Conservation (phyloP, 2,329 filamentous ascomycete genomes). For the Colletotrichum lupini region DNA sequence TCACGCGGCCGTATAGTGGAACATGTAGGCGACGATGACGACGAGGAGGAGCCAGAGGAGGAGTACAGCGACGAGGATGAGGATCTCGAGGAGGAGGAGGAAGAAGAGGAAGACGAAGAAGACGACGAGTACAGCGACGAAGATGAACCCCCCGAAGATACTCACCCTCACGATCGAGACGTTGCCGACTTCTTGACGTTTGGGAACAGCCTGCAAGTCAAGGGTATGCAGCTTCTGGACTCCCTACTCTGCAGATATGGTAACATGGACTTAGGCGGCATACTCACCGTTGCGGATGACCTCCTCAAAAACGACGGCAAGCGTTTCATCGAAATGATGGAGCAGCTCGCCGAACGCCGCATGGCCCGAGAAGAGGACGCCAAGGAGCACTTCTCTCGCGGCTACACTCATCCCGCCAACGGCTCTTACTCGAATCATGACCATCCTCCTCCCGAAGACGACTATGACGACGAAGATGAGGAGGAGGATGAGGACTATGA, state of each 20-base stretch:
- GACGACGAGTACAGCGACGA: slow-evolving; percentile 67
- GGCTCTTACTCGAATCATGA: slow-evolving; percentile 73
- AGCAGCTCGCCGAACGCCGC: slow-evolving; percentile 94
- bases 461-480: slow-evolving; percentile 76
- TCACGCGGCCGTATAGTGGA: slow-evolving; percentile 80
- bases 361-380: slow-evolving; percentile 98
- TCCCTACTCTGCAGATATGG: slow-evolving; percentile 56
- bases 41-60: slow-evolving; percentile 66
- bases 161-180: slow-evolving; percentile 72
- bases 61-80: slow-evolving; percentile 65
- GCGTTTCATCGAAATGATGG: slow-evolving; percentile 99
- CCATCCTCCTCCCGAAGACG: slow-evolving; percentile 81
- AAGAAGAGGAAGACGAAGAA: slow-evolving; percentile 65
- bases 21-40: slow-evolving; percentile 66
- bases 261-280: slow-evolving; percentile 79
- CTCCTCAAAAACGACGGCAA: slow-evolving; percentile 98
- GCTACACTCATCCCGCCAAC: slow-evolving; percentile 68
- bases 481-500: slow-evolving; percentile 65
- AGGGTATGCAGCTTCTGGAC: slow-evolving; percentile 70
- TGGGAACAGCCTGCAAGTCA: slow-evolving; percentile 95
- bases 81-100: slow-evolving; percentile 60
- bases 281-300: slow-evolving; percentile 98
- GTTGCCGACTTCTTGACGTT: slow-evolving; percentile 95
- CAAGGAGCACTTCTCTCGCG: slow-evolving; percentile 71
- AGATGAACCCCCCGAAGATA: slow-evolving; percentile 75